Evolutionary conservation across 2,329 filamentous ascomycete genomes (phyloP), one percentile per base, ranked within the genome.

Genomic region (Arthrobotrys sinensis): DNA sequence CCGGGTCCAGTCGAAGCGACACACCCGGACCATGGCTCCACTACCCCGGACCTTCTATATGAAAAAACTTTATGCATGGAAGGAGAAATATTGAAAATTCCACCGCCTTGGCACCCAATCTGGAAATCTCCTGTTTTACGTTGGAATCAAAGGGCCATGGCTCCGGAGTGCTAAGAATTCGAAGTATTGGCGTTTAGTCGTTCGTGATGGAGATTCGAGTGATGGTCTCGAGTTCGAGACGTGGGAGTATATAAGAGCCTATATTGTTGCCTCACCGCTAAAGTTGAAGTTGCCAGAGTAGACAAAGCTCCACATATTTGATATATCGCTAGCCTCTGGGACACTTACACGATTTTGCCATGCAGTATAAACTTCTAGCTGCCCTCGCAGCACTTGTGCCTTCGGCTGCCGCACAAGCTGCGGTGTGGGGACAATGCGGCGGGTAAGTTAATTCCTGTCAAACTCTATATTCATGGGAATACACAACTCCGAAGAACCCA

Each of bases 401-500:
- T 19, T 16, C 57, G 7, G 65, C 21, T 2, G 48, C 36, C 36
- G 65, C 48, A 10, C 65, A 68, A 16, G n/a, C 48, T 16, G 32
- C 65, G 5, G 3, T 68, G 6, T 68, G 36, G 32, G 65, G 65
- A 45, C 65, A 68, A 57, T 68, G 65, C 10, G 65, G 65, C n/a
- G 65, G 65, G 65, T 68, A 55, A 46, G 65, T 28, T 43, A 40
- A 16, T 6, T 32, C 24, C 24, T 28, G n/a, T n/a, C n/a, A 11
- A 28, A 40, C 32, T 38, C 38, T 7, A 55, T 21, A 10, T 36
- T 40, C 16, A 34, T 6, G 43, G 11, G 45, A 8, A 8, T 48
- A 24, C 4, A 14, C n/a, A 16, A 10, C 2, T 3, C 2, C 5
- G 2, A 12, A 14, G 11, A 6, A 45, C 12, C 12, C n/a, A 2